These are phyloP conservation scores for Macrolepiota albuminosa DNA, from an alignment of 768 basidiomycete genomes.

Conservation along the genomic window DNA sequence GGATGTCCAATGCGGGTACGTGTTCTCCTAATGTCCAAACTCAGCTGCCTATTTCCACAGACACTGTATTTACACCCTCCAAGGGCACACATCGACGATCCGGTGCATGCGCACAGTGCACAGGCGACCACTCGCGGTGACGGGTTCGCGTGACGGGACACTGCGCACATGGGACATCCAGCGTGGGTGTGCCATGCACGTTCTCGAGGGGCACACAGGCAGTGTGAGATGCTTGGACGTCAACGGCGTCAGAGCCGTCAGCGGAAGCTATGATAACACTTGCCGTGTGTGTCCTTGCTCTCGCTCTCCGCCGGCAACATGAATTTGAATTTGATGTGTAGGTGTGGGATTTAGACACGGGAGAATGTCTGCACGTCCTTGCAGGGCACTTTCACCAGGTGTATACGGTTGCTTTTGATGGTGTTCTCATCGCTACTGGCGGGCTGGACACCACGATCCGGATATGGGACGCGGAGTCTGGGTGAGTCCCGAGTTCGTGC, in stretches of 20 bases:
- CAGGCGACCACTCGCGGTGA: conserved; percentile 82
- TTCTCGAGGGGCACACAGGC: conserved; percentile 70
- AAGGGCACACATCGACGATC: conserved; percentile 87
- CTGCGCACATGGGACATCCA: conserved; percentile 94
- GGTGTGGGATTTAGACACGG: conserved; percentile 91
- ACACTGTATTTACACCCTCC: conserved; percentile 71
- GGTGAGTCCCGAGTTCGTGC: conserved; percentile 43
- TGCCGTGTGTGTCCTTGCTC: conserved; percentile 58
- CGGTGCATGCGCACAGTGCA: conserved; percentile 87
- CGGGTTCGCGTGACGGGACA: conserved; percentile 83
- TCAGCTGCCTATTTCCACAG: conserved; percentile 19
- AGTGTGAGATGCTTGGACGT: conserved; percentile 90
- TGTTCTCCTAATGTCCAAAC: too few relatives aligned
- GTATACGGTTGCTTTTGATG: conserved; percentile 90
- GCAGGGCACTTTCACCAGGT: conserved; percentile 84
- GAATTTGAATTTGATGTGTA: conserved; percentile 19
- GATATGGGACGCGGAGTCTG: conserved; percentile 83
- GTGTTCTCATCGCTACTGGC: conserved; percentile 75
- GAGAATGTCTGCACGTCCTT: conserved; percentile 79
- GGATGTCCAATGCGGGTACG: conserved; percentile 84
- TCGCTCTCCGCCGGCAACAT: too few relatives aligned
- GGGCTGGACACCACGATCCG: conserved; percentile 92
- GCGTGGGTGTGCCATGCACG: conserved; percentile 57
- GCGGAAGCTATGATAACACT: conserved; percentile 90
- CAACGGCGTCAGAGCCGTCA: conserved; percentile 77